These are phyloP conservation scores for Thelonectria blattea DNA, from an alignment of 2,329 filamentous ascomycete species.

Conservation along the genomic window DNA sequence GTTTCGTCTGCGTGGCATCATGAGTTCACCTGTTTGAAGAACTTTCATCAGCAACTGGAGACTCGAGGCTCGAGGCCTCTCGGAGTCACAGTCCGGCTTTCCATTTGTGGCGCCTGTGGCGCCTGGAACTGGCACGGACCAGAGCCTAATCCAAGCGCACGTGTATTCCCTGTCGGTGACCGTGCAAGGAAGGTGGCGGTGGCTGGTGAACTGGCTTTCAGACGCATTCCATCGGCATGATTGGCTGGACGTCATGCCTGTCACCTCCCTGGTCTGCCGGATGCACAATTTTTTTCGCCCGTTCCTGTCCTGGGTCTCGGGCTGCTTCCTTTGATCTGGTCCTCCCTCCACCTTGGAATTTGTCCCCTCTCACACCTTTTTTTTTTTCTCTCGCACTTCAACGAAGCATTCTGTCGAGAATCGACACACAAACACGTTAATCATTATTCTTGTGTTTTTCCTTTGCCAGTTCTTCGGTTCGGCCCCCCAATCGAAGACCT, in stretches of 20 bases:
- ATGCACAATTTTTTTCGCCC: conserved; percentile 35
- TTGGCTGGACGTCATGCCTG: conserved; percentile 22
- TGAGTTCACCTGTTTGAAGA: background rate
- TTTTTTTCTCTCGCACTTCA: background rate
- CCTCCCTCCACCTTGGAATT: conserved; percentile 19
- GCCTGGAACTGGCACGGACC: background rate
- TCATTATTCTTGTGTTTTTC: background rate
- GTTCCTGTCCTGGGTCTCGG: conserved; percentile 29
- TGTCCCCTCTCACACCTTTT: conserved; percentile 14
- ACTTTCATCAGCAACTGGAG: background rate
- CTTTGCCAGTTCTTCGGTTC: background rate
- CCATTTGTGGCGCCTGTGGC: conserved; percentile 18
- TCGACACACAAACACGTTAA: conserved; percentile 4
- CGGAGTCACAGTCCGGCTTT: background rate
- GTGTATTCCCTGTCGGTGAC: conserved; percentile 11
- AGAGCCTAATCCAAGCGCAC: background rate
- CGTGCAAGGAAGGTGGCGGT: conserved; percentile 21
- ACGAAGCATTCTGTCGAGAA: background rate
- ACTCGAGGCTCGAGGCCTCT: background rate
- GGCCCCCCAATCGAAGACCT: background rate
- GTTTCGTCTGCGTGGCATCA: background rate
- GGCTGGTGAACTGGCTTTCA: conserved; percentile 8
- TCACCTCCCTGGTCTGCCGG: conserved; percentile 28
- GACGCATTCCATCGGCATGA: background rate
- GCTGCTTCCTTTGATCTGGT: conserved; percentile 26